Base-by-base conservation (phyloP, 768 basidiomycete species). In the Tylopilus vinaceipallidus region DNA sequence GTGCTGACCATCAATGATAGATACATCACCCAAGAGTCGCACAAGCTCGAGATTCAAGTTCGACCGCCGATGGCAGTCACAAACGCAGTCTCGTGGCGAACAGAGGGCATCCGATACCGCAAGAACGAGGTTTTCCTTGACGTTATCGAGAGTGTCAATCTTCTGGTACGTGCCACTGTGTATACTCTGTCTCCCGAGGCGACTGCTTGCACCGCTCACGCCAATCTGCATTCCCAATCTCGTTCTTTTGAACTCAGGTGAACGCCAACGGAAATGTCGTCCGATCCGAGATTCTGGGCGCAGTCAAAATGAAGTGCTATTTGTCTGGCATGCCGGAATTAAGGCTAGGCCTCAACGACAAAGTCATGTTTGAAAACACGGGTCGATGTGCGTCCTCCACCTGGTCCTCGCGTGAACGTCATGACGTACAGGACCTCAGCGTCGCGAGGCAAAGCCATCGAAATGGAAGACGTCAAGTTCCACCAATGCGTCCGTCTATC, bases 381-480 rank as follows among this genome's bases (percentile, higher is more conserved):
- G 95, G 95, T 17, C 80, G 97, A 60, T 92, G 93, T 95, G 66
- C 63, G 90, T 76, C 29, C 13, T 45, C 3, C 4, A 23, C 23
- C 45, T n/a, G 12, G 6, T 17, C 22, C 10, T 6, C 2, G 10
- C 24, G 34, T 44, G 29, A 23, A 10, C 8, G 19, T 35, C 26
- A 33, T 43, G 4, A 11, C 45, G 26, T 42, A 32, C 24, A 24
- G 12, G 26, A 41, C 38, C 34, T 8, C 16, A 50, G 50, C 56
- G 40, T 26, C 68, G 86, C 83, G 95, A 12, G 95, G 95, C 12
- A 99, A 98, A 71, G 88, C 97, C 3, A 97, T 99, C 58, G 97
- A 99, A 72, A 97, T 99, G 90, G 97, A 99, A 68, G 97, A 98
- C 62, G 92, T 98, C 74, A 98, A 98, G 68, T 99, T 99, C 75